These are phyloP conservation scores for Telfairia occidentalis DNA, from an alignment of 331 rosid genomes.

Conservation along the genomic window DNA sequence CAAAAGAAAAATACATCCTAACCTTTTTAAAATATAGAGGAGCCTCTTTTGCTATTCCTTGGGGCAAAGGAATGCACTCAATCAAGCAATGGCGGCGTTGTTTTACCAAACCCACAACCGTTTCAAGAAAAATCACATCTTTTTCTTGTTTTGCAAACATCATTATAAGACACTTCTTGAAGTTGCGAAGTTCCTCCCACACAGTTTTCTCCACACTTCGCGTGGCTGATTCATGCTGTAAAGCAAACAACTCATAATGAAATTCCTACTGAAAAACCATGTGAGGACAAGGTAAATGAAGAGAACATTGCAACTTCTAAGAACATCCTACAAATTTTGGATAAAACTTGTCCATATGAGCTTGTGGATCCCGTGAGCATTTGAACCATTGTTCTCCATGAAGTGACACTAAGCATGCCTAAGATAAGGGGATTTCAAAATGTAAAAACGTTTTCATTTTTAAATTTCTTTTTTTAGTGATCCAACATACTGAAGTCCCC, in stretches of 20 bases:
- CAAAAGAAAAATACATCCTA: conserved; percentile 11
- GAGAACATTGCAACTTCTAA: conserved; percentile 3
- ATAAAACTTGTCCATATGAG: not conserved
- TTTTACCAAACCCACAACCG: conserved; percentile 69
- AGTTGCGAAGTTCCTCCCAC: conserved; percentile 82
- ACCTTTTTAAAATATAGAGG: conserved; percentile 84
- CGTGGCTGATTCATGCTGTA: conserved; percentile 77
- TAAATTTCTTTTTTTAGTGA: not conserved
- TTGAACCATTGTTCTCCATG: not conserved
- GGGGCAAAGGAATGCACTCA: conserved; percentile 79
- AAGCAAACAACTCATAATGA: conserved; percentile 11
- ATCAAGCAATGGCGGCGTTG: conserved; percentile 66
- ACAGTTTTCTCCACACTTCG: conserved; percentile 60
- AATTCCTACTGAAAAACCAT: conserved; percentile 11
- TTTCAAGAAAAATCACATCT: conserved; percentile 78
- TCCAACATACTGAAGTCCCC: not conserved
- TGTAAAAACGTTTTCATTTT: not conserved
- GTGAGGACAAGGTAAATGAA: conserved; percentile 8
- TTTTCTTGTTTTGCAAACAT: conserved; percentile 83
- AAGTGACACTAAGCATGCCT: not conserved
- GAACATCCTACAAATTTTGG: not conserved
- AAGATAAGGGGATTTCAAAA: not conserved
- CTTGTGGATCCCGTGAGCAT: not conserved
- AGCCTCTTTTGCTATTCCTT: conserved; percentile 65
- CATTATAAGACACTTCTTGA: conserved; percentile 87